Base-by-base conservation (phyloP, 129 eudicot genomes). In the Helichrysum umbraculigerum region DNA sequence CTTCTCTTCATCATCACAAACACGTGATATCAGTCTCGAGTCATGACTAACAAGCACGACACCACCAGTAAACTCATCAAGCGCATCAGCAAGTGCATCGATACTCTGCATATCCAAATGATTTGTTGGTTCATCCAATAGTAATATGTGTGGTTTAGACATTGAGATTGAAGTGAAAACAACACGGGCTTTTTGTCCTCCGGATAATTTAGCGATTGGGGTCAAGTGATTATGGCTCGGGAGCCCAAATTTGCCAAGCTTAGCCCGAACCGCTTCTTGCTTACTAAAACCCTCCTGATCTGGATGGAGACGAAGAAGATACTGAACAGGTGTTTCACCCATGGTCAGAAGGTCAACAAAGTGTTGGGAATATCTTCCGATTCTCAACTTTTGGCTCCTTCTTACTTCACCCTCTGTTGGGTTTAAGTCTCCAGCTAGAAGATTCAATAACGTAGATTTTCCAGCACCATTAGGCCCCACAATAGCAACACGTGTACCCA, bases 51-150 rank as follows among this genome's bases (percentile, higher is more conserved):
- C 73, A 21, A 69, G 73, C 25, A 69, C 73, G 44, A 69, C 73
- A 22, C 73, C 73, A 69, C 73, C 73, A 19, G 73, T 69, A 22
- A 69, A 69, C 34, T 69, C 59, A 44, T 69, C 73, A 0, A 69
- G 59, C 22, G 73, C 73, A 69, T 69, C 73, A 5, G 73, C 73
- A 69, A 69, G 73, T 5, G 73, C 73, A 69, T 69, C 73, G 16
- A 69, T 69, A 69, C 73, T 69, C 58, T 69, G 73, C 73, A 69
- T 69, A 69, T 69, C 73, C 58, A 69, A 41, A 69, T 69, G 73
- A 69, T 69, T 69, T 6, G 73, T 69, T 14, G 73, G 58, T 28
- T 69, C 73, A 69, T 69, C 73, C 37, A 69, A 59, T 16, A 69
- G 34, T 29, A 69, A 8, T 22, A 69, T 69, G 17, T 69, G 73